phyloP scores from a whole-genome alignment of 495 filamentous ascomycete genomes.

The Penicillium subrubescens region DNA sequence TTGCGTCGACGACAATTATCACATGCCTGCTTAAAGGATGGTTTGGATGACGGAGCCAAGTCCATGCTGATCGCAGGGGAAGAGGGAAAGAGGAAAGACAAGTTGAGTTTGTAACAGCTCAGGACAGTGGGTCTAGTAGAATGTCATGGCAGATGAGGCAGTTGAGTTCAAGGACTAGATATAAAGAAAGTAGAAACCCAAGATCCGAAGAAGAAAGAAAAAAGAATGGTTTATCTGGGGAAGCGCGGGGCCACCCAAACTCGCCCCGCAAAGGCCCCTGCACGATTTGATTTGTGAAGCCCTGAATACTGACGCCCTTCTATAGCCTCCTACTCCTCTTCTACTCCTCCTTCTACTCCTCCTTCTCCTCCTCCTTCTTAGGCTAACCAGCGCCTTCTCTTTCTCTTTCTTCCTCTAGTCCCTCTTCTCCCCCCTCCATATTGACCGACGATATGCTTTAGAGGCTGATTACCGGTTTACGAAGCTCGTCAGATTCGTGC shows the following conservation, averaged over 20 bases:
- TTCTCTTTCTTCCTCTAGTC: neutral
- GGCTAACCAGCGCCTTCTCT: neutral
- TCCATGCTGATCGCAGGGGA: constrained; percentile 18
- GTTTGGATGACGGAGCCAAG: constrained; percentile 27
- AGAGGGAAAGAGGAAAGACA: neutral
- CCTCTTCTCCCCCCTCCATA: neutral
- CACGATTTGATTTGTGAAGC: constrained; percentile 12
- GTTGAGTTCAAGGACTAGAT: constrained; percentile 5
- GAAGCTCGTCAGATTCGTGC: constrained; percentile 9
- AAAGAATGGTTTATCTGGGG: constrained; percentile 22
- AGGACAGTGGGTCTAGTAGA: neutral
- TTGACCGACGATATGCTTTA: neutral
- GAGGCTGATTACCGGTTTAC: neutral
- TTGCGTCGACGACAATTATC: constrained; percentile 51
- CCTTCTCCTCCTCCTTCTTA: neutral
- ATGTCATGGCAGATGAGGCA: neutral
- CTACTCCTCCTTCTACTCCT: neutral
- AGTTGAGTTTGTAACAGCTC: neutral
- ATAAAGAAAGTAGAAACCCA: neutral
- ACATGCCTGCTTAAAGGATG: constrained; percentile 44
- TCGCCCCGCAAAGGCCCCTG: constrained; percentile 26
- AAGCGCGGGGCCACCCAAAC: constrained; percentile 20
- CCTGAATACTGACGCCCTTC: neutral
- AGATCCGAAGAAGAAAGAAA: constrained; percentile 3
- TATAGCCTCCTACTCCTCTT: constrained; percentile 10